Base-by-base conservation (phyloP, 129 eudicot species). In the Helichrysum umbraculigerum region DNA sequence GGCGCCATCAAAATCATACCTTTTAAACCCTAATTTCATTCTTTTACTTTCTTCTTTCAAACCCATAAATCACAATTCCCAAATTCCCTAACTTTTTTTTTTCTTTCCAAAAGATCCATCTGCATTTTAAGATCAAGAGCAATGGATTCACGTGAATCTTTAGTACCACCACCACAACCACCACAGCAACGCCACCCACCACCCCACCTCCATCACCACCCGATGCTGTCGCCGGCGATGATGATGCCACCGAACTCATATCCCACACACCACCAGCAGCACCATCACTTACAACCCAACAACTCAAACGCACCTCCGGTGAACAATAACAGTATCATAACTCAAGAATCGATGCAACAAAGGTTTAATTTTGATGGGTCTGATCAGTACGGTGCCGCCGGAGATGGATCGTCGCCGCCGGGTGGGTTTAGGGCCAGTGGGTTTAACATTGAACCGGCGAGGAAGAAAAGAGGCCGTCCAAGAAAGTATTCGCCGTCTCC, bases 401-500 rank as follows among this genome's bases (percentile, higher is more conserved):
- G 80, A 4, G 92, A 86, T 68, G 89, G 89, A 78, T 84, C 88
- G 54, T 72, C 84, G 25, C 73, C 85, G 9, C 79, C 82, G 2
- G 83, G 87, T 4, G 88, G 88, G 70, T 73, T 76, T 70, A 75
- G 84, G 42, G 51, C 81, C 3, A 84, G 88, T 16, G 87, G 91
- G 42, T 81, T 83, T 77, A 85, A 72, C 83, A 83, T 79, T 76
- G 97, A 87, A 71, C 89, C 92, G 29, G 86, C 88, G 1, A 86
- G 81, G 82, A 92, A 92, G 85, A 92, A 89, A 74, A 79, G 98
- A 66, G 98, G 98, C 4, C 77, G 98, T 42, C 98, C 98, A 6
- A 84, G 98, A 41, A 92, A 92, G 87, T 92, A 92, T 66, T 87
- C 96, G 0, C 89, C 91, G 4, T 87, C 98, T 0, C 86, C 90